These are phyloP conservation scores for Papiliotrema laurentii DNA, from an alignment of 1,284 basidiomycete genomes.

Conservation along the genomic window DNA sequence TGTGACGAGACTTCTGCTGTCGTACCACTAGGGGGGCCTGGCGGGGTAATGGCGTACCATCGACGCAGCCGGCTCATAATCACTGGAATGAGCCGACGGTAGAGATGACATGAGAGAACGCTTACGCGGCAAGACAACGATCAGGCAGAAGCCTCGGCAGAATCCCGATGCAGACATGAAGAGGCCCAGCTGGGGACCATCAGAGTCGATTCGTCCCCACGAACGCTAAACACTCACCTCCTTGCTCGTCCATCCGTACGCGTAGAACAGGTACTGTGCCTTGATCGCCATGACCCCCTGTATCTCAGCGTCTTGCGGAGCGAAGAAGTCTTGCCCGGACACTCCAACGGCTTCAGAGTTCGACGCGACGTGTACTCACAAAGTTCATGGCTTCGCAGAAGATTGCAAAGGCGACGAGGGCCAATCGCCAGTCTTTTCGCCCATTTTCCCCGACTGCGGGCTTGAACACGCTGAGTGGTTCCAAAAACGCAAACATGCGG, in stretches of 20 bases:
- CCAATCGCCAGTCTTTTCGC: constrained; percentile 65
- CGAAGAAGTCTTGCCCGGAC: too few species aligned
- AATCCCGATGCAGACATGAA: constrained; percentile 63
- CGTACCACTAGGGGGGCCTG: too few species aligned
- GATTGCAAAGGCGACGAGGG: constrained; percentile 56
- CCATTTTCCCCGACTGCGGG: constrained; percentile 51
- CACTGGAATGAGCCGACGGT: too few species aligned
- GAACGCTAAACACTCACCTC: constrained; percentile 50
- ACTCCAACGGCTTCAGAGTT: too few species aligned
- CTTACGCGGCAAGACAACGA: constrained; percentile 59
- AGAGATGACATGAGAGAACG: too few species aligned
- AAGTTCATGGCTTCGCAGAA: constrained; percentile 56
- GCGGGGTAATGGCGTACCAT: too few species aligned
- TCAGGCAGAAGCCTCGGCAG: constrained; percentile 59
- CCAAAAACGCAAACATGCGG: constrained; percentile 57
- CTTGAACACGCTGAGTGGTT: constrained; percentile 62
- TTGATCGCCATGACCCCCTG: constrained; percentile 65
- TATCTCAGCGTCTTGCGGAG: too few species aligned
- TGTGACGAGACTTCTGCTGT: too few species aligned
- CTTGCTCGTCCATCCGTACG: constrained; percentile 69
- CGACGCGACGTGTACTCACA: too few species aligned
- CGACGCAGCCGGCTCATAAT: neutral
- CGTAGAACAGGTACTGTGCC: constrained; percentile 64
- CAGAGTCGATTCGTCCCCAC: neutral
- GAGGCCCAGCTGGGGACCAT: constrained; percentile 61